Base-by-base conservation (phyloP, 306 rosid species). In the Corylus heterophylla region DNA sequence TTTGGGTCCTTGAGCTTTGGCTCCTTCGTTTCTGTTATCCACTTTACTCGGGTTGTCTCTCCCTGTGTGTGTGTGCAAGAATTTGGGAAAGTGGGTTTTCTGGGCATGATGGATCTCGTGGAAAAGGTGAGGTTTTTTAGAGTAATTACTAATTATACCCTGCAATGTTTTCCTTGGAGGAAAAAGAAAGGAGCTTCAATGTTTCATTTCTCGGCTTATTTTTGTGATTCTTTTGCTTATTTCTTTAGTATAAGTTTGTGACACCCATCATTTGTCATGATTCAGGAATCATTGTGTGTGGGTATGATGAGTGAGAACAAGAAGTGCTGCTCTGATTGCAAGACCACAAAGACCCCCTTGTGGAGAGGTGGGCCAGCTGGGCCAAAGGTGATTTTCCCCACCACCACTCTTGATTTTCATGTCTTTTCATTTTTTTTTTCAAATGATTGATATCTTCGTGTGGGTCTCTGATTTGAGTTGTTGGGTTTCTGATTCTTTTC, bases 291-390 rank as follows among this genome's bases (percentile, higher is more conserved):
- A 48, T 56, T 78, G 47, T 39, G 69, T 31, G 73, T 71, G n/a
- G 86, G 74, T n/a, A 54, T 54, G 54, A 22, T 52, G 17, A 61
- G 44, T 17, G 88, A 72, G 82, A 74, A 44, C 71, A 80, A 83
- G 71, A 94, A 83, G 75, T 81, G 81, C 54, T 94, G 97, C 37
- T 13, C 79, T 35, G 86, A 84, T 52, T 94, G 97, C 89, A 86
- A 84, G 76, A 82, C 96, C 74, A 90, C 93, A 6, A 88, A 82
- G 64, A 92, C 98, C 4, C 97, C 98, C 31, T 80, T 94, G 16
- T 94, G 98, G 98, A 84, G 97, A 71, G 89, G 80, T 68, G 98
- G 97, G 66, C 96, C 96, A 5, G 90, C 91, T 82, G 90, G 71
- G 27, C 71, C 71, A 2, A 67, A 39, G 96, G 98, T 89, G 50